Evolutionary conservation across 2,329 filamentous ascomycete genomes (phyloP), one percentile per base, ranked within the genome.

Genomic region (Aspergillus clavatus): DNA sequence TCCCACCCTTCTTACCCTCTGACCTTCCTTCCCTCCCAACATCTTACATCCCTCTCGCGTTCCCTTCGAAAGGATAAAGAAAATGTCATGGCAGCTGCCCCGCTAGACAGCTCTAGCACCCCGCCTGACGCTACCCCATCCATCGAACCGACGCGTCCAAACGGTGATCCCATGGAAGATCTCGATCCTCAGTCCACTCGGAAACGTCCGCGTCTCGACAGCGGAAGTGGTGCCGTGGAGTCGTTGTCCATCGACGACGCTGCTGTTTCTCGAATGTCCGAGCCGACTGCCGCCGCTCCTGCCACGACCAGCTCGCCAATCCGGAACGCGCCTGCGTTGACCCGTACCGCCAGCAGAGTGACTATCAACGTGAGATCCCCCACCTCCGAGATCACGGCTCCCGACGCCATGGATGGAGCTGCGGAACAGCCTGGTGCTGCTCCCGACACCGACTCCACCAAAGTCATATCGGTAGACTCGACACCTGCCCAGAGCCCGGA

Each of bases 121-220:
- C 64, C 66, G 59, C 66, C 65, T 60, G 57, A 57, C 58, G 52
- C 61, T 55, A 49, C 16, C 12, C 16, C 54, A 50, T 53, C 59
- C 51, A 56, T 50, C 49, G 60, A 66, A 44, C 54, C 60, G 40
- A 55, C 58, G 46, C 57, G 57, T 59, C 47, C 54, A 39, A 44
- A 58, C 45, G 53, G 57, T 52, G 61, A 65, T 55, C 57, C 56
- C 52, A 70, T 71, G 69, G 69, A 71, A 63, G 68, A 70, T 50
- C 52, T 52, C 45, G 56, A 65, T 44, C 56, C 63, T 24, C 62
- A 68, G 48, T 59, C 60, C 35, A 69, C 65, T 41, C 66, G 71
- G 52, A 74, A 74, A 64, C 71, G 72, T 48, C 72, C 71, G 51
- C 71, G 71, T 58, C 67, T 73, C 45, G 71, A 73, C 54, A 71